These are phyloP conservation scores for Cladophialophora immunda DNA, from an alignment of 2,329 filamentous ascomycete species.

Conservation along the genomic window DNA sequence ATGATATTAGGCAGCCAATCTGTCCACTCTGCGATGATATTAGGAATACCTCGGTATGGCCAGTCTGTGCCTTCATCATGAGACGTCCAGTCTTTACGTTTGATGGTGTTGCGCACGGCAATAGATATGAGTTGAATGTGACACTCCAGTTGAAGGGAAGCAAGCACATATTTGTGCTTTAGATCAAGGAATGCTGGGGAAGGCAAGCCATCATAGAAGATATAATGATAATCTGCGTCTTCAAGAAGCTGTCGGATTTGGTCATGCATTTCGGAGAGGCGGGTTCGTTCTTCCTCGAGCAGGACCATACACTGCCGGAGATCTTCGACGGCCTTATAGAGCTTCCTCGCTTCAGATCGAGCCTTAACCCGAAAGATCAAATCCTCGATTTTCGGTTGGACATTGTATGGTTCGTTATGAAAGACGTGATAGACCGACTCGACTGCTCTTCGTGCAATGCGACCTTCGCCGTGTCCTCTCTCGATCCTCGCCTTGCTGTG, in stretches of 20 bases:
- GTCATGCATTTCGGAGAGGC: constrained; percentile 30
- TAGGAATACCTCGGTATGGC: constrained; percentile 51
- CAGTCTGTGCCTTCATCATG: constrained; percentile 42
- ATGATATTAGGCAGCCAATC: constrained; percentile 55
- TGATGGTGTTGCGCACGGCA: constrained; percentile 32
- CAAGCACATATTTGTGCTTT: constrained; percentile 33
- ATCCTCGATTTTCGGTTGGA: constrained; percentile 62
- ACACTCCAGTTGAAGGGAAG: constrained; percentile 31
- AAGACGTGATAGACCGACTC: constrained; percentile 67
- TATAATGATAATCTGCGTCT: constrained; percentile 11
- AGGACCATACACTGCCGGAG: constrained; percentile 29
- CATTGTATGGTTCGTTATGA: constrained; percentile 64
- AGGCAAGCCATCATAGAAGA: constrained; percentile 30
- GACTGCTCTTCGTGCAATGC: constrained; percentile 57
- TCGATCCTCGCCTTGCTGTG: constrained; percentile 44
- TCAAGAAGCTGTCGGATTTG: constrained; percentile 23
- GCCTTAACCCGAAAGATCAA: constrained; percentile 30
- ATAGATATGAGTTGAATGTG: constrained; percentile 35
- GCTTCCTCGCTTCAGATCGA: constrained; percentile 10
- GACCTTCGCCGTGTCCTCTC: constrained; percentile 47
- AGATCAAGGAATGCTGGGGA: constrained; percentile 35
- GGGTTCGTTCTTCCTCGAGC: constrained; percentile 33
- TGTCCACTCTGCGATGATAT: constrained; percentile 58
- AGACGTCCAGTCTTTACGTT: constrained; percentile 35
- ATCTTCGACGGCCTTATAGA: constrained; percentile 25